These are phyloP conservation scores for Hypoxylon sp. DNA, from an alignment of 2,329 filamentous ascomycete species.

Conservation along the genomic window DNA sequence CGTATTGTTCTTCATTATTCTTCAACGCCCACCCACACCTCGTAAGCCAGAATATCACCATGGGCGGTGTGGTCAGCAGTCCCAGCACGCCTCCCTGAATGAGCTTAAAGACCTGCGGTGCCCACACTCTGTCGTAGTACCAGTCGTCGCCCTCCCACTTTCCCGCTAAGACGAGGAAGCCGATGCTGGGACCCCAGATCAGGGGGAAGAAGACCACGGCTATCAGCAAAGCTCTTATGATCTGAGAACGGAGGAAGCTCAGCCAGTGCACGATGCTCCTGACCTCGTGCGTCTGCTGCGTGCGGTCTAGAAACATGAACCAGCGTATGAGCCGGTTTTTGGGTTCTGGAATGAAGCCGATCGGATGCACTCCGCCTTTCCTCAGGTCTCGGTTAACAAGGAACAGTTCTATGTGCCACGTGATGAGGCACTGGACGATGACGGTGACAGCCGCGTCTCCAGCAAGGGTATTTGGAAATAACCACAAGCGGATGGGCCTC, in stretches of 20 bases:
- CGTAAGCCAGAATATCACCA: slow-evolving; percentile 66
- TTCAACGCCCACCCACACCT: slow-evolving; percentile 63
- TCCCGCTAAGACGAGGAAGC: slow-evolving; percentile 60
- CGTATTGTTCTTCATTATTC: slow-evolving; percentile 48
- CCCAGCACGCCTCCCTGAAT: slow-evolving; percentile 63
- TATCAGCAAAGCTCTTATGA: slow-evolving; percentile 56
- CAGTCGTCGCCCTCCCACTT: slow-evolving; percentile 59
- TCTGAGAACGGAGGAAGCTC: slow-evolving; percentile 56
- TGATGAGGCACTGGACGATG: slow-evolving; percentile 65
- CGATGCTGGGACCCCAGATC: slow-evolving; percentile 62
- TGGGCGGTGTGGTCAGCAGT: slow-evolving; percentile 63
- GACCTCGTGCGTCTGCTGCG: slow-evolving; percentile 48
- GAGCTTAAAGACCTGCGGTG: slow-evolving; percentile 66
- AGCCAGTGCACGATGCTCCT: slow-evolving; percentile 54
- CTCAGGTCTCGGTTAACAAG: slow-evolving; percentile 65
- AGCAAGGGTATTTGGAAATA: slow-evolving; percentile 66
- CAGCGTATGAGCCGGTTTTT: slow-evolving; percentile 56
- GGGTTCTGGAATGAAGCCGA: slow-evolving; percentile 62
- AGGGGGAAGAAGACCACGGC: slow-evolving; percentile 59
- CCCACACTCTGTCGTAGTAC: slow-evolving; percentile 60
- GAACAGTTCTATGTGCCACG: slow-evolving; percentile 65
- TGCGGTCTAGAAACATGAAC: slow-evolving; percentile 61
- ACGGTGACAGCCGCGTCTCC: slow-evolving; percentile 67
- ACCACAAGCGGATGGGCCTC: slow-evolving; percentile 63
- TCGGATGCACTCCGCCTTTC: slow-evolving; percentile 61